A percentile compares a stretch with the other conserved stretches of the same genome.
Evolutionary conservation across 352 stramenopile genomes (phyloP).

Genomic region (Phytophthora quininea): DNA sequence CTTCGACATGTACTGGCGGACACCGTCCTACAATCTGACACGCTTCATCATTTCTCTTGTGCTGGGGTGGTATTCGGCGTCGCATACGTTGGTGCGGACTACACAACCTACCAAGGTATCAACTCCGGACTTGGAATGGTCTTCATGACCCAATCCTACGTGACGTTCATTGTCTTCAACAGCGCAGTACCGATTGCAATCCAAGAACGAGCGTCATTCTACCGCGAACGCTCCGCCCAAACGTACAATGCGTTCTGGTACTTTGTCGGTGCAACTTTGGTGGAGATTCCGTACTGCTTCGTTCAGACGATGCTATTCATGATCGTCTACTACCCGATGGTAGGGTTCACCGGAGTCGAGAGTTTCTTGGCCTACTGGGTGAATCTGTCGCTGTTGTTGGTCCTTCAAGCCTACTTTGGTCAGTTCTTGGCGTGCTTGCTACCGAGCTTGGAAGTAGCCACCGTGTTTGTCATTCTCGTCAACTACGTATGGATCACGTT

Average conservation of each 20-base stretch:
- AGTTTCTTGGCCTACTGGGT: slow-evolving; percentile 49
- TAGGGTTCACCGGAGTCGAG: slow-evolving; percentile 12
- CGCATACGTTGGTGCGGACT: slow-evolving; percentile 22
- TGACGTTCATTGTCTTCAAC: slow-evolving; percentile 54
- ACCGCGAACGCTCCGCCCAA: slow-evolving; percentile 15
- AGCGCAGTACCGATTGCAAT: slow-evolving; percentile 47
- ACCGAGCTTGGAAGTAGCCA: slow-evolving; percentile 37
- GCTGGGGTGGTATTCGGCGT: slow-evolving; percentile 19
- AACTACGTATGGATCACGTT: slow-evolving; percentile 42
- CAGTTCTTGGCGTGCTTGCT: slow-evolving; percentile 46
- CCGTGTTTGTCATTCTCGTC: slow-evolving; percentile 33
- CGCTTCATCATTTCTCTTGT: slow-evolving; percentile 39
- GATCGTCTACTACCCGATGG: slow-evolving; percentile 19
- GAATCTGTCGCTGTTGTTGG: slow-evolving; percentile 40
- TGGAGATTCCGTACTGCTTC: slow-evolving; percentile 28
- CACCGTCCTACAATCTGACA: slow-evolving; percentile 75
- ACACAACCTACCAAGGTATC: slow-evolving; percentile 32
- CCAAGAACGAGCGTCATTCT: slow-evolving; percentile 18
- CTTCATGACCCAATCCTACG: slow-evolving; percentile 74
- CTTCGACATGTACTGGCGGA: slow-evolving; percentile 79
- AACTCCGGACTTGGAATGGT: slow-evolving; percentile 60
- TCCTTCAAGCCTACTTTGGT: slow-evolving; percentile 55
- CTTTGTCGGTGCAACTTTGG: slow-evolving; percentile 13
- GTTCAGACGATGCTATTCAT: slow-evolving; percentile 18
- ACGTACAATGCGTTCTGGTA: slow-evolving; percentile 25